Evolutionary conservation across 371 early-diverging fungal genomes (phyloP), one percentile per base, ranked within the genome.

Genomic region (Apophysomyces variabilis): DNA sequence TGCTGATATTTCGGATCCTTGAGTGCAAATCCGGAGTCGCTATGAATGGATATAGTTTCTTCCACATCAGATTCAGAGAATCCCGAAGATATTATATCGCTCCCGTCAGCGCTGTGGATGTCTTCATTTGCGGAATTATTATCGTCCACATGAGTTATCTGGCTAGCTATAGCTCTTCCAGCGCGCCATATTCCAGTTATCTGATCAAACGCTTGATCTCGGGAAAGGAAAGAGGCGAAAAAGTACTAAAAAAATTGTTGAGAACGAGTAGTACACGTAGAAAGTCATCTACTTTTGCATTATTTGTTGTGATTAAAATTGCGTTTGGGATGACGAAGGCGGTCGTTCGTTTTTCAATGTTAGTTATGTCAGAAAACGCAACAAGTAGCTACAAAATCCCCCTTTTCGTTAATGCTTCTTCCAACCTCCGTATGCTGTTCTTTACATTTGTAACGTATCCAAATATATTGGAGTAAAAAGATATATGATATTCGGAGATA

Each of bases 401-500:
- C 16, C 4, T 45, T 45, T 45, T 45, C 3, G 16, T n/a, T 45
- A 13, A 6, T 4, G 13, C 13, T n/a, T 13, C 46, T 6, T 43
- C 16, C 13, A n/a, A 45, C 46, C 4, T 43, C 46, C 13, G 4
- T n/a, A 45, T 6, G 46, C 13, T 5, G 7, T 13, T 36, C 39
- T 74, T 76, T 84, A 92, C 90, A 65, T 90, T 91, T 9, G 93
- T 96, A 21, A 97, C 90, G 90, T 95, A 97, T 26, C 98, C 97
- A 78, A 97, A 92, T 65, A 97, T 96, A 72, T 95, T 96, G 64
- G 97, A 91, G 71, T 97, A 89, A 69, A 98, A 98, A 76, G 96
- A 95, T 11, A 97, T 80, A 61, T 92, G 87, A 72, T 91, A 87
- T 62, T 93, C 92, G 36, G 96, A 93, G 61, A 97, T 71, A 74